Evolutionary conservation across 2,329 filamentous ascomycete species (phyloP).

Genomic region (Sphaerulina populicola): DNA sequence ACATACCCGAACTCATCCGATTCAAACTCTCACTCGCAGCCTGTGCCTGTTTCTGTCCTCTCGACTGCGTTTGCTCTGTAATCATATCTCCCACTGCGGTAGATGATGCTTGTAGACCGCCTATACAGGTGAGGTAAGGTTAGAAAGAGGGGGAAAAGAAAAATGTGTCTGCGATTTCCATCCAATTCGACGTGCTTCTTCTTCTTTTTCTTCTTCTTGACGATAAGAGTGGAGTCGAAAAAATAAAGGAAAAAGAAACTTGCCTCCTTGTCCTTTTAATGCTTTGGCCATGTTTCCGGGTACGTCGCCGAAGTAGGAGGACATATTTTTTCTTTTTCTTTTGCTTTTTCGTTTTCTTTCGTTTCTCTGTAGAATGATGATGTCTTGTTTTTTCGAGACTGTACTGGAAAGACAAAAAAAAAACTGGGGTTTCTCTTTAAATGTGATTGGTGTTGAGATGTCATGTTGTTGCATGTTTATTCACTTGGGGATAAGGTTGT

Average conservation of each 20-base stretch:
- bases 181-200: not conserved
- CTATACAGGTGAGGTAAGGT: no score
- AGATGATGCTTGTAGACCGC: constrained; percentile 25
- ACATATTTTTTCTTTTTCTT: constrained; percentile 2
- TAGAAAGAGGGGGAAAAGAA: not conserved
- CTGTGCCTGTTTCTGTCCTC: constrained; percentile 26
- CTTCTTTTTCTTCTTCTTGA: not conserved
- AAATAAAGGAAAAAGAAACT: not conserved
- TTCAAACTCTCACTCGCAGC: constrained; percentile 23
- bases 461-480: not conserved
- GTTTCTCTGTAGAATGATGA: no score
- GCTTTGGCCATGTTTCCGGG: constrained; percentile 26
- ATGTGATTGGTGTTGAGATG: not conserved
- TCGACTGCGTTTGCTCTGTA: constrained; percentile 23
- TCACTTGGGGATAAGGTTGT: constrained; percentile 5
- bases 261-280: constrained; percentile 27
- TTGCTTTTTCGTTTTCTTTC: no score
- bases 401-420: no score
- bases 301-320: constrained; percentile 17
- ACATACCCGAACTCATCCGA: constrained; percentile 21
- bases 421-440: no score
- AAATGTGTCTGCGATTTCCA: not conserved
- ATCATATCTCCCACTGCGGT: constrained; percentile 23
- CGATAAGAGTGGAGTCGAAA: not conserved
- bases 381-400: no score